Base-by-base conservation (phyloP, 192 early-diverging fungal species). In the Backusella macrospora region DNA sequence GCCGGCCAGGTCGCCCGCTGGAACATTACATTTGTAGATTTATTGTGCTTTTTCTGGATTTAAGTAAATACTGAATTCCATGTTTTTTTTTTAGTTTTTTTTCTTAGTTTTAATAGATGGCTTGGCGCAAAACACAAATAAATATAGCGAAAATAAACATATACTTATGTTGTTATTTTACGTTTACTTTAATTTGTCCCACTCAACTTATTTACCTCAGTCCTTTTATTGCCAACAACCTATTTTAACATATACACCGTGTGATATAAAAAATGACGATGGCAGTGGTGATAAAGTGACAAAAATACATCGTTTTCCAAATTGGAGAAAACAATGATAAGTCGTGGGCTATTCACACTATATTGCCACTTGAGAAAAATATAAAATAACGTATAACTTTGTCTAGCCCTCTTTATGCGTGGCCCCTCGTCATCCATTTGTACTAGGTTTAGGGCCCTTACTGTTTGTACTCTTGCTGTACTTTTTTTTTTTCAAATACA, bases 281-380 rank as follows among this genome's bases (percentile, higher is more conserved):
- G 18, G n/a, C 2, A 18, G 18, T 18, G 49, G 5, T 52, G 49
- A 52, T 52, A 52, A 52, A 52, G 18, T 52, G 49, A 52, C 49
- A 18, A 52, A 52, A 52, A 52, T 52, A 52, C 49, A 52, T 52
- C 18, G 49, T 52, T 52, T 49, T 52, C 48, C 48, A 52, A 52
- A 52, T 52, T 18, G 18, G 48, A 52, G 47, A 48, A n/a, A 15
- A n/a, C 8, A 15, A n/a, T 48, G 47, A 5, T 48, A 48, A 48
- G 16, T 15, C 8, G 5, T 48, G 47, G n/a, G n/a, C n/a, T 15
- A 48, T n/a, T 48, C 47, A 48, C 47, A 48, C 47, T 48, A 5
- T 48, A 48, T 48, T n/a, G 16, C n/a, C 47, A 48, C n/a, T 48
- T 48, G 47, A 48, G n/a, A 52, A 52, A 52, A 49, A 49, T 18